Base-by-base conservation (phyloP, 2,329 filamentous ascomycete genomes). In the Talaromyces marneffei region DNA sequence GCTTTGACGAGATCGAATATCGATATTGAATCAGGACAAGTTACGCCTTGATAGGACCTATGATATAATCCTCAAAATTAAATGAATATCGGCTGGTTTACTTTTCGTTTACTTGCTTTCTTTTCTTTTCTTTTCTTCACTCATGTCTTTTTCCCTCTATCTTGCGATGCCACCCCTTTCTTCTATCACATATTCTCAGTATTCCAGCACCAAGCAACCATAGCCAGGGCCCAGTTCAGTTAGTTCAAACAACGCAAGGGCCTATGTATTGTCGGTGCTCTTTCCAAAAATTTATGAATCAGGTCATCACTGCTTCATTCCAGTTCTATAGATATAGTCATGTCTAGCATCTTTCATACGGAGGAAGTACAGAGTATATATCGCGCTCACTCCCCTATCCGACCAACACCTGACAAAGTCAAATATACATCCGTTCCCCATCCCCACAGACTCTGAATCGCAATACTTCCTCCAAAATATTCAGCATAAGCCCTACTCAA, bases 381-480 rank as follows among this genome's bases (percentile, higher is more conserved):
- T n/a, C n/a, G n/a, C n/a, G n/a, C 8, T 63, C 3, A 64, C 73
- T 66, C 77, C 55, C 71, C 70, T 54, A 80, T 72, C 64, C 77
- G 83, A 0, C 84, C 85, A 59, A 87, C 83, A 0, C 85, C 85
- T 65, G 83, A 78, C 65, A 87, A 68, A 56, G 82, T 86, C 59
- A 88, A 72, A 73, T 87, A 88, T 1, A 87, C 85, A 76, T 88
- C 85, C 2, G 85, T 87, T 0, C 87, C 94, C 94, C 94, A 99
- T 3, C 94, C 93, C 79, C 91, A 94, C 52, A 97, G 77, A 72
- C 91, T 97, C 81, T 99, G 93, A n/a, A 99, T 87, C 4, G 87
- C 87, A 62, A 99, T 94, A 2, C 92, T 92, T 0, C 94, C 94
- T 2, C 94, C 94, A 79, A 99, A 99, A 70, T 97, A 99, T 78